These are phyloP conservation scores for Russula lepida DNA, from an alignment of 768 basidiomycete species.

Conservation along the genomic window DNA sequence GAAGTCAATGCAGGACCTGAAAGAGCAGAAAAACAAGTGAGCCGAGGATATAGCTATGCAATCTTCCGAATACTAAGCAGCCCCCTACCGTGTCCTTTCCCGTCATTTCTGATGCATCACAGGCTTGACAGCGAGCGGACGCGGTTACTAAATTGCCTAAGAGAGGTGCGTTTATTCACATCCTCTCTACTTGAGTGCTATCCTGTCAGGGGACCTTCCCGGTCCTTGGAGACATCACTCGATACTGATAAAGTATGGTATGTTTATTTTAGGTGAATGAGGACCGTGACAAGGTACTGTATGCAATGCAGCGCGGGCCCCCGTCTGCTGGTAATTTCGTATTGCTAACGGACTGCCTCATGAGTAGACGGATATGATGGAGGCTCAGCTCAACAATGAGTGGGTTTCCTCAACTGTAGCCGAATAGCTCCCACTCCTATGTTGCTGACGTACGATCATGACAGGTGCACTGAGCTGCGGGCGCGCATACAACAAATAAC, in stretches of 20 bases:
- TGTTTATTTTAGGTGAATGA: constrained; percentile 52
- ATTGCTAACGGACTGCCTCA: neutral
- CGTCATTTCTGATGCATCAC: constrained; percentile 9
- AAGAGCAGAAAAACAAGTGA: constrained; percentile 80
- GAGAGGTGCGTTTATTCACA: constrained; percentile 46
- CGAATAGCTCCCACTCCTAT: neutral
- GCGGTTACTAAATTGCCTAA: constrained; percentile 56
- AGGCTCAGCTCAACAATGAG: constrained; percentile 62
- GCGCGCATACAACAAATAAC: constrained; percentile 57
- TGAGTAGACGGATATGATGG: constrained; percentile 56
- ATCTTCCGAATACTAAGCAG: neutral
- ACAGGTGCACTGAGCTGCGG: constrained; percentile 58
- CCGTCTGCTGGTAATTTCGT: neutral
- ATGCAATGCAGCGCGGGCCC: neutral
- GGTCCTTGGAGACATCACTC: neutral
- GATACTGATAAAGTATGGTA: constrained; percentile 5
- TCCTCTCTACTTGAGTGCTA: neutral
- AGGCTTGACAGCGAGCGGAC: constrained; percentile 72
- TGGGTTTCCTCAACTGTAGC: constrained; percentile 27
- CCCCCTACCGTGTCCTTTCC: neutral
- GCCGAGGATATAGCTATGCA: constrained; percentile 23
- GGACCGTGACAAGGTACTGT: constrained; percentile 65
- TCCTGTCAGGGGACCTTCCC: constrained; percentile 1
- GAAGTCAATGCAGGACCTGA: constrained; percentile 70
- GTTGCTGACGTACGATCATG: constrained; percentile 10